Evolutionary conservation across 495 filamentous ascomycete species (phyloP).

Genomic region (Astrothelium subdiscretum): DNA sequence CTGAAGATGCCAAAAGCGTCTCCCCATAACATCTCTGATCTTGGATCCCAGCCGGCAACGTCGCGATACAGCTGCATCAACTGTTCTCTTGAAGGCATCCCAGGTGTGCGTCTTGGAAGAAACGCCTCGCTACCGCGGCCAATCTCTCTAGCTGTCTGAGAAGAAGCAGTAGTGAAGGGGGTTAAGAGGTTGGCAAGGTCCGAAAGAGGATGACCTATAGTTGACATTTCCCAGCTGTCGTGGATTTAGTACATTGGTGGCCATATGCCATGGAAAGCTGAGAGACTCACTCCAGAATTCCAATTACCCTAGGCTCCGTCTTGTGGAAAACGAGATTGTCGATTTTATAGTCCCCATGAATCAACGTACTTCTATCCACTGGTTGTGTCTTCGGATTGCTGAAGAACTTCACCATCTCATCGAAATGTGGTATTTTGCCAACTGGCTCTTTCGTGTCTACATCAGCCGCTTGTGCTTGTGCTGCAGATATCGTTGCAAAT

Average conservation of each 20-base stretch:
- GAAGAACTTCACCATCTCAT: slow-evolving; percentile 73
- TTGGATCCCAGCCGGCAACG: slow-evolving; percentile 56
- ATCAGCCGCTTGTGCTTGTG: slow-evolving; percentile 65
- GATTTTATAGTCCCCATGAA: slow-evolving; percentile 97
- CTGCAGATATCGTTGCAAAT: slow-evolving; percentile 60
- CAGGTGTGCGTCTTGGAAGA: slow-evolving; percentile 44
- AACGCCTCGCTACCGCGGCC: slow-evolving; percentile 37
- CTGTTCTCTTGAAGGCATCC: slow-evolving; percentile 61
- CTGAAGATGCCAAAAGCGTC: slow-evolving; percentile 36
- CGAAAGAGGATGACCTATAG: slow-evolving; percentile 83
- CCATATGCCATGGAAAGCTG: background rate
- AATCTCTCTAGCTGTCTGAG: slow-evolving; percentile 16
- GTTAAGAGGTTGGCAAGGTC: slow-evolving; percentile 73
- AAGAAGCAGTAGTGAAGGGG: slow-evolving; percentile 41
- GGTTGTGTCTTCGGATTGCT: slow-evolving; percentile 55
- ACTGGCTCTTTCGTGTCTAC: slow-evolving; percentile 64
- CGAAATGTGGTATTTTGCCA: slow-evolving; percentile 70
- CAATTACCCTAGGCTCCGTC: slow-evolving; percentile 78
- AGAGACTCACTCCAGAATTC: slow-evolving; percentile 63
- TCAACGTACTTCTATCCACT: slow-evolving; percentile 60
- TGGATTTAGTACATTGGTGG: background rate
- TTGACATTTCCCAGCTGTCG: slow-evolving; percentile 84
- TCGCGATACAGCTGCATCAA: slow-evolving; percentile 68
- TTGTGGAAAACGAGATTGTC: slow-evolving; percentile 93
- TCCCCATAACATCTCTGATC: slow-evolving; percentile 44